phyloP scores from a whole-genome alignment of 1,284 basidiomycete species.

The Xanthoconium separans region DNA sequence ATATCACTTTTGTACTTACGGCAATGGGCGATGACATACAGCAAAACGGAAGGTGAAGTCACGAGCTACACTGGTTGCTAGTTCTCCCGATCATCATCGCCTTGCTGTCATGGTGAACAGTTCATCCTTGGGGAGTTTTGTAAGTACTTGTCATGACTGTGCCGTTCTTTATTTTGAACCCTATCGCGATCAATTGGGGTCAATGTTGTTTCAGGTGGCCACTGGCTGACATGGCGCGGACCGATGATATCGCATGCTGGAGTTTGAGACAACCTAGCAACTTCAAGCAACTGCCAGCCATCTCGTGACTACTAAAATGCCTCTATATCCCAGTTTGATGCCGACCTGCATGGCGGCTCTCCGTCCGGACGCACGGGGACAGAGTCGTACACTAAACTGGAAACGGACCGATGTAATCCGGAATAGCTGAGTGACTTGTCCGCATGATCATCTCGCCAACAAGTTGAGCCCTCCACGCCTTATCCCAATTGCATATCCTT shows the following conservation, averaged over 20 bases:
- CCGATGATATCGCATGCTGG: not conserved
- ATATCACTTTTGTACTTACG: slow-evolving; percentile 13
- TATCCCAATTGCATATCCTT: not conserved
- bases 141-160: not conserved
- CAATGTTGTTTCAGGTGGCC: not conserved
- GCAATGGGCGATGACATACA: too few species aligned
- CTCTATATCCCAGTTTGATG: not conserved
- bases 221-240: not conserved
- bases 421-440: not conserved
- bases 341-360: not conserved
- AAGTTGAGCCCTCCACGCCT: not conserved
- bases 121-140: not conserved
- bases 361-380: not conserved
- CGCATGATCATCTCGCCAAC: slow-evolving; percentile 11
- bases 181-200: not conserved
- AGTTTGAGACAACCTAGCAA: not conserved
- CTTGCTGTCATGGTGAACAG: not conserved
- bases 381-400: not conserved
- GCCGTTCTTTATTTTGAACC: not conserved
- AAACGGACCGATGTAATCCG: slow-evolving; percentile 1
- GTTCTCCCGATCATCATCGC: not conserved
- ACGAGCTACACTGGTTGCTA: not conserved
- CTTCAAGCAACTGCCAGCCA: not conserved
- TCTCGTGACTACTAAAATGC: not conserved
- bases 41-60: not conserved